A percentile compares a stretch with the other conserved stretches of the same genome.
Evolutionary conservation across 2,329 filamentous ascomycete genomes (phyloP).

Genomic region (Calonectria ilicicola): DNA sequence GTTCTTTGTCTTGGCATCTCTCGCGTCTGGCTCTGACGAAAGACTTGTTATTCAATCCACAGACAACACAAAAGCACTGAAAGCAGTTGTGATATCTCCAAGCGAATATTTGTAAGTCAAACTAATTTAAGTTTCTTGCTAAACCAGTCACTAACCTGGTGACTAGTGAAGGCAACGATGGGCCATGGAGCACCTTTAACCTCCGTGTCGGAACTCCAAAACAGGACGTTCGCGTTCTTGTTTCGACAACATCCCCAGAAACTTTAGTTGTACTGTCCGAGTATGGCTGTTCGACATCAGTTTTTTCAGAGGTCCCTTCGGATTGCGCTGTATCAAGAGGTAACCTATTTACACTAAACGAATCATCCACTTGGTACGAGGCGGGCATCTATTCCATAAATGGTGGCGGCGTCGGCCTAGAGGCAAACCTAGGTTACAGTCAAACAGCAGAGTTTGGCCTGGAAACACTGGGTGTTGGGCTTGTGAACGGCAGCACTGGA

Average conservation of each 20-base stretch:
- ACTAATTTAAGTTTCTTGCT: neutral
- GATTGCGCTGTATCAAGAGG: slow-evolving; percentile 11
- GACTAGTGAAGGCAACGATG: slow-evolving; percentile 10
- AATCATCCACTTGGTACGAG: slow-evolving; percentile 7
- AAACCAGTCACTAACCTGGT: neutral
- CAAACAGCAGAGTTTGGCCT: slow-evolving; percentile 10
- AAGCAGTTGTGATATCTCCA: neutral
- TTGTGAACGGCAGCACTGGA: slow-evolving; percentile 6
- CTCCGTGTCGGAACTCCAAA: slow-evolving; percentile 9
- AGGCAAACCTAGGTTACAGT: neutral
- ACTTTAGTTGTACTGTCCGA: neutral
- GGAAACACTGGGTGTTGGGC: neutral
- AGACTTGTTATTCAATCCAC: neutral
- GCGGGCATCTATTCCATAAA: neutral
- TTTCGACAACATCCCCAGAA: slow-evolving; percentile 6
- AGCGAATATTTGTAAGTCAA: slow-evolving; percentile 14
- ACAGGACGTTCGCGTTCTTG: slow-evolving; percentile 5
- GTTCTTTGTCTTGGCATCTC: neutral
- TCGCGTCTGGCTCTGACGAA: neutral
- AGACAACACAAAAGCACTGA: neutral
- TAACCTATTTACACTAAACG: neutral
- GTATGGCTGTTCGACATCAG: neutral
- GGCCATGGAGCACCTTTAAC: slow-evolving; percentile 12
- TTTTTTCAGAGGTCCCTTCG: neutral
- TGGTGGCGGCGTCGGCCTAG: neutral